phyloP scores from a whole-genome alignment of 305 asterid species.

The Vinca major region DNA sequence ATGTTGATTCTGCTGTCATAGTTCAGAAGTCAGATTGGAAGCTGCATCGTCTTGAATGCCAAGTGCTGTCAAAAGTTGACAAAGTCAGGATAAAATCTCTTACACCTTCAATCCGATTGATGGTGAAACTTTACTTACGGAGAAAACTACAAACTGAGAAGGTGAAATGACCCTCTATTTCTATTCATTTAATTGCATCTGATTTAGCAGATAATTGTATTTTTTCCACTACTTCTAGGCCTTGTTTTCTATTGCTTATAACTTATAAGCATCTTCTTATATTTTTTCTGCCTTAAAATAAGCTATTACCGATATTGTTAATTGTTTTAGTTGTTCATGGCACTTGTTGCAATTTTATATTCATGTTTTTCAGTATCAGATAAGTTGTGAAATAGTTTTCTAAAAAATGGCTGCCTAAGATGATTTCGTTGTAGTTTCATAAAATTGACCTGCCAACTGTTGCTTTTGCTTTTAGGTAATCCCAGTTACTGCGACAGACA shows the following conservation, averaged over 20 bases:
- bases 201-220: neutral
- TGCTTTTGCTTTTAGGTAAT: constrained; percentile 39
- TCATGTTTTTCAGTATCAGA: neutral
- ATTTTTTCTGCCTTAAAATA: too few relatives aligned
- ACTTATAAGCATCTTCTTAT: too few relatives aligned
- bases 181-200: neutral
- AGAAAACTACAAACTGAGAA: constrained; percentile 59
- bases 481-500: constrained; percentile 52
- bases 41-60: constrained; percentile 65
- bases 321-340: neutral
- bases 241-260: too few relatives aligned
- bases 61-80: constrained; percentile 43
- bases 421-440: too few relatives aligned
- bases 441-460: neutral
- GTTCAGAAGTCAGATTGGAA: constrained; percentile 86
- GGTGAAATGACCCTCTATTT: constrained; percentile 27
- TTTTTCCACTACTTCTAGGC: neutral
- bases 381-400: neutral
- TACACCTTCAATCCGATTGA: constrained; percentile 71
- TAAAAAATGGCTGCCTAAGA: neutral
- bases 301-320: neutral
- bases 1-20: neutral
- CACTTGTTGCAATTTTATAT: neutral
- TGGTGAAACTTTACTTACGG: constrained; percentile 63
- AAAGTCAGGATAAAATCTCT: constrained; percentile 50